These are phyloP conservation scores for Alternaria hordeiaustralica DNA, from an alignment of 2,329 filamentous ascomycete species.

Conservation along the genomic window DNA sequence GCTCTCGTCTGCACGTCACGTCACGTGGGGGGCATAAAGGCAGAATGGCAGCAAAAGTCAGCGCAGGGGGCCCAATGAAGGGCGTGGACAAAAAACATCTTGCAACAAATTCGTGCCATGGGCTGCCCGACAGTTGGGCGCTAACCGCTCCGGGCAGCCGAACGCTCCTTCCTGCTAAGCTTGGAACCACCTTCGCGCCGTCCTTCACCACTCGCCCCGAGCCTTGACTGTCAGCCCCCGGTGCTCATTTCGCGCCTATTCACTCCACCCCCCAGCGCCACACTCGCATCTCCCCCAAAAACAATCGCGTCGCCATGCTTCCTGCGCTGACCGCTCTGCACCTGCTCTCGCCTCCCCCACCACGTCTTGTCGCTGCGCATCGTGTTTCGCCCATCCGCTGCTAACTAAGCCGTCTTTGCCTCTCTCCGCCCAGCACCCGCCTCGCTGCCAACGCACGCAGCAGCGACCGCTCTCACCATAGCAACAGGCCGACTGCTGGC, in stretches of 20 bases:
- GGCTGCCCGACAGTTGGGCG: conserved; percentile 13
- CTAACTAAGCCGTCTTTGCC: conserved; percentile 12
- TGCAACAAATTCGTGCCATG: conserved; percentile 6
- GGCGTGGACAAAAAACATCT: conserved; percentile 26
- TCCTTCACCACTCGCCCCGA: conserved; percentile 31
- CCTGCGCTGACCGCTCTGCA: conserved; percentile 25
- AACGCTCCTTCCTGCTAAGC: conserved; percentile 26
- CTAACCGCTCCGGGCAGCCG: conserved; percentile 20
- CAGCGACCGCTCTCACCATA: conserved; percentile 48
- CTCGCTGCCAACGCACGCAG: conserved; percentile 45
- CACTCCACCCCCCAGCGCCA: conserved; percentile 21
- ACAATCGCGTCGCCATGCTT: conserved; percentile 27
- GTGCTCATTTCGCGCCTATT: conserved; percentile 39
- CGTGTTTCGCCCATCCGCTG: conserved; percentile 20
- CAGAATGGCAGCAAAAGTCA: conserved; percentile 14
- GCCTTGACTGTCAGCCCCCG: conserved; percentile 34
- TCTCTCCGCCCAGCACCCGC: conserved; percentile 25
- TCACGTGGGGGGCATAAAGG: conserved; percentile 24
- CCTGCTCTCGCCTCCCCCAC: conserved; percentile 10
- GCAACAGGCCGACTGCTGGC: conserved; percentile 47
- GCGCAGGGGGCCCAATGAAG: conserved; percentile 20
- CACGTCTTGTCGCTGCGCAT: conserved; percentile 10
- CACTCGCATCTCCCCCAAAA: conserved; percentile 19
- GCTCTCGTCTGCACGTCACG: conserved; percentile 22
- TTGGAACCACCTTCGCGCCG: conserved; percentile 26